Base-by-base conservation (phyloP, 768 basidiomycete species). In the Lactarius quietus region DNA sequence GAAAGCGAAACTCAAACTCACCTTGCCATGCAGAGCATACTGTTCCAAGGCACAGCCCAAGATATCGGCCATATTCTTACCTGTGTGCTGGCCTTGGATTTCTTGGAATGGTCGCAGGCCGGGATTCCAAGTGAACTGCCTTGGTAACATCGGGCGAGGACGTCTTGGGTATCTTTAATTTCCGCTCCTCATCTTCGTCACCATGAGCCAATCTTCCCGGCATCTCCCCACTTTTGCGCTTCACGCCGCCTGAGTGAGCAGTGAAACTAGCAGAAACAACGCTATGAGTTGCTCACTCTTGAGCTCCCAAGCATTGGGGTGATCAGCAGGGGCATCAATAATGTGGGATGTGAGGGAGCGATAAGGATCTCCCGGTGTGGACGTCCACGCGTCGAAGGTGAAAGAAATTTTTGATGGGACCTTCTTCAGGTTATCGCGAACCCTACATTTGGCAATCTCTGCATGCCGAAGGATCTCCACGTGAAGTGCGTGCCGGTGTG, bases 181-280 rank as follows among this genome's bases (percentile, higher is more conserved):
- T 77, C 52, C 81, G 79, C 62, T 79, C 57, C 35, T 82, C 61
- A 43, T 35, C 6, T 15, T 61, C 45, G 20, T 48, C 61, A 41
- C 35, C 39, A 35, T 45, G 18, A 9, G 45, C 57, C 18, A 54
- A 55, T 12, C 62, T 52, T 38, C 65, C 72, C 6, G 72, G 53
- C 67, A 75, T 68, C 28, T 77, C 76, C 1, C 76, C 81, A 68
- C 89, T 91, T 76, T 92, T 92, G 64, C 89, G 80, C 71, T 92
- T 92, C 72, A 68, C 12, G 57, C 64, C 51, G 43, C 35, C 57
- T 45, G 35, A 66, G 51, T 6, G 57, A 43, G 58, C 29, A 51
- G 65, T n/a, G n/a, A n/a, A n/a, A n/a, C n/a, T n/a, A n/a, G n/a
- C n/a, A n/a, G n/a, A n/a, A n/a, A n/a, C n/a, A n/a, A n/a, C n/a